Evolutionary conservation across 2,329 filamentous ascomycete genomes (phyloP).

Genomic region (Penicillium aurantiogriseum): DNA sequence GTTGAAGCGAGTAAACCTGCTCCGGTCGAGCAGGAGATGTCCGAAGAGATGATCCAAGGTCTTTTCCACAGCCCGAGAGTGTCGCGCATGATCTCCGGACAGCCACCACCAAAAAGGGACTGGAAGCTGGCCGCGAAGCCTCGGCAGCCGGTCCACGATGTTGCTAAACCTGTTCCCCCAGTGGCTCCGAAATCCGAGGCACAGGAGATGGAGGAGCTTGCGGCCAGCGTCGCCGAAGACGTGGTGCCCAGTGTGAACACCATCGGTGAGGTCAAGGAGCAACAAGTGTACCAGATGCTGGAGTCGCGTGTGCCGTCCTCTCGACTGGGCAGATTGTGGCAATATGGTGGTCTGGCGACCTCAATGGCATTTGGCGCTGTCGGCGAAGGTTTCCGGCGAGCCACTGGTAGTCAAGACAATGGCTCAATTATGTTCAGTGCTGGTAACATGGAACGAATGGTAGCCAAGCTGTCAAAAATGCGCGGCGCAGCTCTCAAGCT

Average conservation of each 20-base stretch:
- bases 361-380: constrained; percentile 95
- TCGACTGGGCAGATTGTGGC: constrained; percentile 83
- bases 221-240: constrained; percentile 49
- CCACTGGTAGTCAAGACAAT: constrained; percentile 63
- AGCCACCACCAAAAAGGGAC: constrained; percentile 27
- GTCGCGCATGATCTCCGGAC: constrained; percentile 54
- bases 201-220: constrained; percentile 47
- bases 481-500: constrained; percentile 94
- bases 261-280: constrained; percentile 27
- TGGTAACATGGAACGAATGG: constrained; percentile 87
- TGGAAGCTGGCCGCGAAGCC: constrained; percentile 15
- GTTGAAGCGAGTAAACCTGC: constrained; percentile 23
- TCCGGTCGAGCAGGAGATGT: constrained; percentile 47
- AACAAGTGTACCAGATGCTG: constrained; percentile 64
- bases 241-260: constrained; percentile 20
- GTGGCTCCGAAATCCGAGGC: constrained; percentile 20
- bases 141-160: background rate
- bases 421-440: constrained; percentile 86
- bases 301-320: constrained; percentile 91
- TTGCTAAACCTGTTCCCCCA: background rate
- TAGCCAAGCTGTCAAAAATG: constrained; percentile 92
- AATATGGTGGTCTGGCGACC: constrained; percentile 88
- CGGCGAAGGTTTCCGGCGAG: constrained; percentile 77
- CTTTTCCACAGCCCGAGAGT: constrained; percentile 62
- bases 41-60: constrained; percentile 59